A percentile compares a stretch with the other conserved stretches of the same genome.
phyloP scores from a whole-genome alignment of 2,329 filamentous ascomycete species.

The Pyrenophora tritici-repentis region DNA sequence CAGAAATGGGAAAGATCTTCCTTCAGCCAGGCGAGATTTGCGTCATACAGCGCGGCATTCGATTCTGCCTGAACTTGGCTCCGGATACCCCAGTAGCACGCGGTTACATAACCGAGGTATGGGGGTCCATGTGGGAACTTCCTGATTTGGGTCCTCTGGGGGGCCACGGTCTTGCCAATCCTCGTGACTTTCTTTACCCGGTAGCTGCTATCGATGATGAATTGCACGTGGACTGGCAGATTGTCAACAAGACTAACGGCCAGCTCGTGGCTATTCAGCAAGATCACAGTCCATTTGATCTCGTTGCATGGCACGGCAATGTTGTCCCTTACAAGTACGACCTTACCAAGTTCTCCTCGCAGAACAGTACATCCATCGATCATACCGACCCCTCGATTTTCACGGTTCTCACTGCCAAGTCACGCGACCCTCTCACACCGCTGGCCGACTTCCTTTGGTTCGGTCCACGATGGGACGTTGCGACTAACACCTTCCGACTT shows the following conservation, averaged over 20 bases:
- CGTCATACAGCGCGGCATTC: constrained; percentile 49
- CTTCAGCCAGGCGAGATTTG: constrained; percentile 49
- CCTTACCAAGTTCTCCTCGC: constrained; percentile 54
- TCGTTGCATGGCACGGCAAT: constrained; percentile 50
- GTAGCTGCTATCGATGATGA: constrained; percentile 47
- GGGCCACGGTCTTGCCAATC: constrained; percentile 49
- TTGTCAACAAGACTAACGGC: constrained; percentile 46
- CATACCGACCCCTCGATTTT: constrained; percentile 49
- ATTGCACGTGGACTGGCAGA: constrained; percentile 40
- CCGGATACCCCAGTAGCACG: constrained; percentile 41
- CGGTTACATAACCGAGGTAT: constrained; percentile 50
- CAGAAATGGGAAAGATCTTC: constrained; percentile 48
- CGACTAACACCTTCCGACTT: constrained; percentile 46
- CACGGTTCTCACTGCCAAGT: constrained; percentile 46
- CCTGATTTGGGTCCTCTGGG: constrained; percentile 49
- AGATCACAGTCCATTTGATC: constrained; percentile 51
- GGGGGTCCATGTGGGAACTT: constrained; percentile 49
- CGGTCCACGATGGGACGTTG: constrained; percentile 47
- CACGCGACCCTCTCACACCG: constrained; percentile 44
- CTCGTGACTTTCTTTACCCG: constrained; percentile 47
- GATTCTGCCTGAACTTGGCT: constrained; percentile 44
- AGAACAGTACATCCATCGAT: constrained; percentile 47
- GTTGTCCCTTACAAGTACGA: constrained; percentile 62
- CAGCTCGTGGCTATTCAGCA: constrained; percentile 43
- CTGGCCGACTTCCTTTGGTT: constrained; percentile 49